Conservation (phyloP, 2,329 filamentous ascomycete genomes). For the Chaetomiaceae sp. region DNA sequence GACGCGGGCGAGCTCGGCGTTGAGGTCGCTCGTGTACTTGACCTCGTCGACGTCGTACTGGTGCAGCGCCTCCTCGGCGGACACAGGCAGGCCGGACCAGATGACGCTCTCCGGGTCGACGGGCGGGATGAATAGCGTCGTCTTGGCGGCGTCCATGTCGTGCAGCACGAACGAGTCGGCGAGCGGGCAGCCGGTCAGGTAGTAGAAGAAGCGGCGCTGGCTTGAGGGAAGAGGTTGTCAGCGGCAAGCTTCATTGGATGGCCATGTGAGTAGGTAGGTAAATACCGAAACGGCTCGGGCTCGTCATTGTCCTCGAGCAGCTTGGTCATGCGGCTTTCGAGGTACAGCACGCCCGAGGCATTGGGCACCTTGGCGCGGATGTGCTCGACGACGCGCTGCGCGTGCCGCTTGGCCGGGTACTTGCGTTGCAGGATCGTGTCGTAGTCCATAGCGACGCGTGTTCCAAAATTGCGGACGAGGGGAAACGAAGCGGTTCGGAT, state of each 20-base stretch:
- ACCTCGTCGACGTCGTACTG: conserved; percentile 80
- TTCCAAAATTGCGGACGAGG: neutral
- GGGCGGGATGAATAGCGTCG: conserved; percentile 87
- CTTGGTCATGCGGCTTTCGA: conserved; percentile 76
- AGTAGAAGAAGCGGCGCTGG: conserved; percentile 91
- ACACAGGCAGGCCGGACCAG: conserved; percentile 85
- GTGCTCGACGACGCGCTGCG: conserved; percentile 72
- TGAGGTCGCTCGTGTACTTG: conserved; percentile 65
- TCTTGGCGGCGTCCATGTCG: conserved; percentile 64
- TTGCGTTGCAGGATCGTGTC: conserved; percentile 53
- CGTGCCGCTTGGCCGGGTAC: conserved; percentile 83
- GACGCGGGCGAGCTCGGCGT: conserved; percentile 58
- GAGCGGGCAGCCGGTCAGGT: conserved; percentile 77
- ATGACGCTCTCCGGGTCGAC: conserved; percentile 84
- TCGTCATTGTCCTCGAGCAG: conserved; percentile 88
- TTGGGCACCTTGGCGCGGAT: conserved; percentile 62
- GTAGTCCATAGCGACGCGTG: conserved; percentile 30
- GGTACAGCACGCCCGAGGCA: conserved; percentile 69
- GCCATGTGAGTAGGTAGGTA: neutral
- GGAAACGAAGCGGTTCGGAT: neutral
- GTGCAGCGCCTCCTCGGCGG: conserved; percentile 64
- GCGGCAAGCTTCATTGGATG: neutral
- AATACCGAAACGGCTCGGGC: conserved; percentile 69
- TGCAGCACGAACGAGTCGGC: conserved; percentile 78
- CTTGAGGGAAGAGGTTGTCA: conserved; percentile 36